phyloP scores from a whole-genome alignment of 1,284 basidiomycete genomes.

The Naganishia cerealis region DNA sequence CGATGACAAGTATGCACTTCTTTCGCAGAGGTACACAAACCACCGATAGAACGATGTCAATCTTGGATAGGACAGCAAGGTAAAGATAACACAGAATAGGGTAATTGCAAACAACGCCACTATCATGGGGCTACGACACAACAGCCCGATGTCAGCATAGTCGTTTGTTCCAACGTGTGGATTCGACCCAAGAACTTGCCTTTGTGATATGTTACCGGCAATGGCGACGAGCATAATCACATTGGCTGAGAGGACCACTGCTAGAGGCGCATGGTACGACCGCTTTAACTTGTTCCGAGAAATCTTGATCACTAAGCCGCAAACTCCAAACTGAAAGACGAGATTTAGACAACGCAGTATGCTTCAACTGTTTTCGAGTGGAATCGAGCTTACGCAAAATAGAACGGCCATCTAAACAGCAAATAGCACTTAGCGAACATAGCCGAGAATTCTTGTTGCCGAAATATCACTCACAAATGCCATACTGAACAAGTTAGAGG shows the following conservation, averaged over 20 bases:
- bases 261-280: conserved; percentile 10
- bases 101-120: conserved; percentile 24
- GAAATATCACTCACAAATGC: conserved; percentile 28
- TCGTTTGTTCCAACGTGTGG: background rate
- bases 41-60: conserved; percentile 22
- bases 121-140: conserved; percentile 14
- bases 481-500: conserved; percentile 41
- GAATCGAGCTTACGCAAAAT: conserved; percentile 18
- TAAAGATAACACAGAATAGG: conserved; percentile 11
- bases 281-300: conserved; percentile 29
- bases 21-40: conserved; percentile 29
- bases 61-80: conserved; percentile 14
- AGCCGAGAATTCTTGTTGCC: background rate
- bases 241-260: conserved; percentile 16
- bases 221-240: conserved; percentile 13
- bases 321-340: conserved; percentile 24
- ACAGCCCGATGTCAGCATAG: background rate
- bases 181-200: background rate
- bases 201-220: conserved; percentile 25
- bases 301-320: conserved; percentile 27
- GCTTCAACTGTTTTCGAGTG: background rate
- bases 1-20: conserved; percentile 11
- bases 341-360: background rate
- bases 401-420: conserved; percentile 28
- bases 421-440: background rate